phyloP scores from a whole-genome alignment of 768 basidiomycete species.

The Serendipita vermifera region DNA sequence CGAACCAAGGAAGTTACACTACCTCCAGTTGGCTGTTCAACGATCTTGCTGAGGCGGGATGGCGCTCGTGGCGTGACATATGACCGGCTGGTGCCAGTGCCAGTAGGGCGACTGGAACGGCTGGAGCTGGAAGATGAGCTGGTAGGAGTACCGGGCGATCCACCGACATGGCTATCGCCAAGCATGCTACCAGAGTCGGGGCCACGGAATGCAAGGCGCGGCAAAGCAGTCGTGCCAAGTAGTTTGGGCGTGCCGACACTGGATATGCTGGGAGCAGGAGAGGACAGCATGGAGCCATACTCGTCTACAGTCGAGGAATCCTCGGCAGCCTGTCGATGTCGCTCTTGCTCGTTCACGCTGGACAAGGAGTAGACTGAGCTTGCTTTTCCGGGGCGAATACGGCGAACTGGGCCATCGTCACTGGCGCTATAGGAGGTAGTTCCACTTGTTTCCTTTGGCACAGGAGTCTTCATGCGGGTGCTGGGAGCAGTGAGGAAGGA shows the following conservation, averaged over 20 bases:
- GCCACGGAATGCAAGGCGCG: slow-evolving; percentile 34
- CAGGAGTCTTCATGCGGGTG: background rate
- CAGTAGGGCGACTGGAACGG: no score
- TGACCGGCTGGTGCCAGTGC: background rate
- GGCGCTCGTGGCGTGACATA: background rate
- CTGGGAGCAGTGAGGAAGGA: background rate
- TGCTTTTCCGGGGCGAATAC: background rate
- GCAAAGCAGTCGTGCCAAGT: background rate
- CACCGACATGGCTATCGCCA: slow-evolving; percentile 39
- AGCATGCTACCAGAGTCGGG: slow-evolving; percentile 44
- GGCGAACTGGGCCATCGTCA: background rate
- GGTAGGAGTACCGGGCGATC: background rate
- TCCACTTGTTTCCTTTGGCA: no score
- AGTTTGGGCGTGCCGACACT: background rate
- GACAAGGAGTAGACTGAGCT: slow-evolving; percentile 1
- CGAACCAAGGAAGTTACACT: background rate
- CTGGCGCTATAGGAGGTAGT: background rate
- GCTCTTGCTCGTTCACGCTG: background rate
- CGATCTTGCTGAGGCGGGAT: background rate
- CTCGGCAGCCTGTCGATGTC: background rate
- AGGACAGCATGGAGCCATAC: background rate
- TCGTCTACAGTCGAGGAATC: background rate
- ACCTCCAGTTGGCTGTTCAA: background rate
- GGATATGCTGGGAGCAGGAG: background rate
- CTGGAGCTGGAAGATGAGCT: background rate